phyloP scores from a whole-genome alignment of 2,329 filamentous ascomycete species.

The Xylariomycetidae sp. region DNA sequence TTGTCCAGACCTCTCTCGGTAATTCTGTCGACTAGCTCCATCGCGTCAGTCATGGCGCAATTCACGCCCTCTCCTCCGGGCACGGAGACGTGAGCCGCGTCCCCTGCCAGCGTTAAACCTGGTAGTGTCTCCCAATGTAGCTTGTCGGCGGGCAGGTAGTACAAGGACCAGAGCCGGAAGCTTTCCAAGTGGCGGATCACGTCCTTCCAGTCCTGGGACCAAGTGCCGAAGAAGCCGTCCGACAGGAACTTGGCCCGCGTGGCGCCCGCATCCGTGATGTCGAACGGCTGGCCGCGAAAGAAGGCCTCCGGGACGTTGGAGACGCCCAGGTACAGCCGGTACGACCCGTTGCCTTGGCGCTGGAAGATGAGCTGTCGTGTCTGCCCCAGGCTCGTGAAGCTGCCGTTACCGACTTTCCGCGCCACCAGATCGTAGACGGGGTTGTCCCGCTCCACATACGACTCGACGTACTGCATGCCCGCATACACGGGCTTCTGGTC shows the following conservation, averaged over 20 bases:
- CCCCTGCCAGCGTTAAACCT: slow-evolving; percentile 9
- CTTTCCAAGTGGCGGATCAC: no score
- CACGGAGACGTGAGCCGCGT: slow-evolving; percentile 9
- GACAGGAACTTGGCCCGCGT: slow-evolving; percentile 2
- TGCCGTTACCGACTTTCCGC: slow-evolving; percentile 5
- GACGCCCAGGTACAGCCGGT: slow-evolving; percentile 9
- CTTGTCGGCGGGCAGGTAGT: no score
- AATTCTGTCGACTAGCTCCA: slow-evolving; percentile 1
- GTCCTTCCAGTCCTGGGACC: no score
- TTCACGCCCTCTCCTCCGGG: slow-evolving; percentile 13
- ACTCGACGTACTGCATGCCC: slow-evolving; percentile 8
- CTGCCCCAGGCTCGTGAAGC: slow-evolving; percentile 1
- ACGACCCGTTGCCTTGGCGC: slow-evolving; percentile 7
- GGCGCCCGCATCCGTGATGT: slow-evolving; percentile 2
- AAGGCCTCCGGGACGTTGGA: background rate
- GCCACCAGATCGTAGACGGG: slow-evolving; percentile 8
- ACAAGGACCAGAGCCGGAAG: no score
- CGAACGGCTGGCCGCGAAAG: slow-evolving; percentile 3
- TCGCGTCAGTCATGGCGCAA: slow-evolving; percentile 9
- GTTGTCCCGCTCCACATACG: slow-evolving; percentile 2
- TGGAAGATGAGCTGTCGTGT: slow-evolving; percentile 3
- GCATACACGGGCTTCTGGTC: slow-evolving; percentile 8
- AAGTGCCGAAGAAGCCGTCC: no score
- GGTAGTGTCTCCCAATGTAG: slow-evolving; percentile 8
- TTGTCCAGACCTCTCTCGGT: background rate